Base-by-base conservation (phyloP, 129 eudicot species). In the Glebionis coronaria region DNA sequence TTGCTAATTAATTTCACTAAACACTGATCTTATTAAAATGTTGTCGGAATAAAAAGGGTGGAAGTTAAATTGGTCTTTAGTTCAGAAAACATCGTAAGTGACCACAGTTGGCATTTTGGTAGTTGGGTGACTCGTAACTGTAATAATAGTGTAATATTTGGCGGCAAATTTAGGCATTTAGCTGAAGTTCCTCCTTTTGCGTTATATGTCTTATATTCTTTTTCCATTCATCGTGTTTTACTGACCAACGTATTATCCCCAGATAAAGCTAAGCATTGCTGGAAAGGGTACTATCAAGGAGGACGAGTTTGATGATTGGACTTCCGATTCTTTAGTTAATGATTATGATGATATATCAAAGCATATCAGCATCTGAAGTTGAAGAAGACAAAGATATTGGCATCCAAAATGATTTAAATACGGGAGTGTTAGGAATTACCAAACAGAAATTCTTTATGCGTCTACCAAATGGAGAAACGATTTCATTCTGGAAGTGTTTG, bases 231-330 rank as follows among this genome's bases (percentile, higher is more conserved):
- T 64, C 27, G 38, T 67, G 70, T 47, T 31, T 76, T 59, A 35
- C 69, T 54, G 42, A 59, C 60, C 25, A 18, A 63, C 51, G 47
- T 38, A 49, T 9, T 78, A 56, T 57, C 71, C 23, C 67, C 88
- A 90, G 97, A 71, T 90, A 54, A 90, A 90, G 85, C 80, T 80
- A 74, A 87, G 84, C 63, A 44, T 90, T 82, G 85, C 91, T 69
- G 97, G 91, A 59, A 87, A 84, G 79, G 76, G 61, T 35, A 78
- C 73, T 28, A 27, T 90, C 16, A 78, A 51, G 70, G 97, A 84
- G 76, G 91, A 90, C 54, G 91, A 90, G 35, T 90, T 84, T 71
- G 95, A 78, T 61, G 95, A 82, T 73, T 83, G 72, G 28, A 73
- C 73, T 27, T 82, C 85, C 58, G 85, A 80, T 65, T 78, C 95